These are phyloP conservation scores for Acer campestre DNA, from an alignment of 345 rosid species.

Conservation along the genomic window DNA sequence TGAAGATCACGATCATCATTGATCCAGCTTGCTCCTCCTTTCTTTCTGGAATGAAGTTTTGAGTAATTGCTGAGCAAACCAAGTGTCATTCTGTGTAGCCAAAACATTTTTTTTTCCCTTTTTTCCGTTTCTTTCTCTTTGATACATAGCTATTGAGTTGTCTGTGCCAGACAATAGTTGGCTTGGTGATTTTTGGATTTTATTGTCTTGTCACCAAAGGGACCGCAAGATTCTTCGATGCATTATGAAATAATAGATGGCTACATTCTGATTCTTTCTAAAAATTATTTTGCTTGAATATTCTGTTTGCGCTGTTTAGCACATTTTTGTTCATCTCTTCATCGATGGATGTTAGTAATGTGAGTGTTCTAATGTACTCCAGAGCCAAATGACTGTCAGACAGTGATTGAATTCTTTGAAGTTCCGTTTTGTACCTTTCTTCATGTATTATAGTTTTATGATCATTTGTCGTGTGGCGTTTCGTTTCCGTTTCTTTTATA, in stretches of 20 bases:
- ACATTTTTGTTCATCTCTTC: neutral
- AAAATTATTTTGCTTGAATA: constrained; percentile 9
- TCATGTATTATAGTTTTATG: neutral
- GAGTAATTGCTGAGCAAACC: neutral
- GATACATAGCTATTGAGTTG: neutral
- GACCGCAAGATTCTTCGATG: neutral
- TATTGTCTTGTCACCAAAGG: neutral
- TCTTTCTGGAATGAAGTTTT: neutral
- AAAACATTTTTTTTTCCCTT: neutral
- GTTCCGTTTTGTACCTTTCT: neutral
- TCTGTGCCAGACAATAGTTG: neutral
- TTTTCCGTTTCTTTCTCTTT: neutral
- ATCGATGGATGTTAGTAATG: neutral
- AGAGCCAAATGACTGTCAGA: neutral
- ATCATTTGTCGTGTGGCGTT: neutral
- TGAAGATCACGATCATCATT: neutral
- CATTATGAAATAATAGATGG: neutral
- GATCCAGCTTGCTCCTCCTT: neutral
- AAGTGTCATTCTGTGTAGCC: neutral
- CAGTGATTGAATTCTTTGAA: neutral
- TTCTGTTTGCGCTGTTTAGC: neutral
- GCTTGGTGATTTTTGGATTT: constrained; percentile 8
- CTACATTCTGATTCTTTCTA: constrained; percentile 13
- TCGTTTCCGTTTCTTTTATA: neutral
- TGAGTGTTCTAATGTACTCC: neutral